Conservation (phyloP, 352 stramenopile genomes). For the Globisporangium sylvaticum region DNA sequence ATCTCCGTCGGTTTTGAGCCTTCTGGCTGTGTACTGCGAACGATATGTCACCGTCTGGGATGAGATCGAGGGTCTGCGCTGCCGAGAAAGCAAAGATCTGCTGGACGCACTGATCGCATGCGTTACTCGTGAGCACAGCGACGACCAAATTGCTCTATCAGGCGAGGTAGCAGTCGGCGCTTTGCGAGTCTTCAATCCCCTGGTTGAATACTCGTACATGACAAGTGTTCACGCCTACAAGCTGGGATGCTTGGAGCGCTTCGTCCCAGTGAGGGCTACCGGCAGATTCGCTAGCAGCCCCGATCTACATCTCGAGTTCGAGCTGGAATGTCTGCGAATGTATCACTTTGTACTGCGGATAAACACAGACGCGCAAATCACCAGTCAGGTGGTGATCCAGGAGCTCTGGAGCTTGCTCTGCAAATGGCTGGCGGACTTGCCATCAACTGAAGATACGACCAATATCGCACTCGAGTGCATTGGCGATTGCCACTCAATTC, state of each 20-base stretch:
- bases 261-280: not conserved
- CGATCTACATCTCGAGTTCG: not conserved
- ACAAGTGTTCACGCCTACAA: not conserved
- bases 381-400: not conserved
- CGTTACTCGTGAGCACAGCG: not conserved
- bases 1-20: not conserved
- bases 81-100: not conserved
- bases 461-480: not conserved
- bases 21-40: not conserved
- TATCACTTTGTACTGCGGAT: slow-evolving; percentile 1
- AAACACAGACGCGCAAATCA: not conserved
- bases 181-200: not conserved
- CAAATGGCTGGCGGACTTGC: not conserved
- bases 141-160: not conserved
- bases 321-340: slow-evolving; percentile 2
- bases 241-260: slow-evolving; percentile 2
- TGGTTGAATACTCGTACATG: slow-evolving; percentile 11
- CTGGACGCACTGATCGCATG: not conserved
- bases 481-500: not conserved
- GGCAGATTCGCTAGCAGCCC: too few relatives aligned
- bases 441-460: not conserved
- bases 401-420: slow-evolving; percentile 8
- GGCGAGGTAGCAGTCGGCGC: not conserved
- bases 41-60: slow-evolving; percentile 1
- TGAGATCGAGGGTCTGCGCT: not conserved